Base-by-base conservation (phyloP, 2,329 filamentous ascomycete genomes). In the Fusarium sp. region DNA sequence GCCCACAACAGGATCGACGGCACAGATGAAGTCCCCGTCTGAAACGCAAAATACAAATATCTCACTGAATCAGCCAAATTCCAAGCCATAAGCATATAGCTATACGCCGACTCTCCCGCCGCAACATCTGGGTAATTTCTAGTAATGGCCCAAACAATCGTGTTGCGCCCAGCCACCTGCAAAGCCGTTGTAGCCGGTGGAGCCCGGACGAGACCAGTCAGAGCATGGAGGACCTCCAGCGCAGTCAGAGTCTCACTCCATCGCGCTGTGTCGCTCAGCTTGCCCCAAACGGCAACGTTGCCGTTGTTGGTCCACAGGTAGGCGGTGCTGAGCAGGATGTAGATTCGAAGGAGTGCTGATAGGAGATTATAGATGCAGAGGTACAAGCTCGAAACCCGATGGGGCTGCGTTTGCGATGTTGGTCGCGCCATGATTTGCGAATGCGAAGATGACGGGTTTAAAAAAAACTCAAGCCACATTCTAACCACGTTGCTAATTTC, bases 121-220 rank as follows among this genome's bases (percentile, higher is more conserved):
- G 71, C 73, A 18, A 77, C 67, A 5, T 76, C 61, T 0, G 75
- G 68, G 18, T 77, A 77, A 32, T 77, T 77, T 11, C 75, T 63
- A 2, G 75, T 75, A 10, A 77, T 77, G 6, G 75, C 73, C 76
- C 75, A 77, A 5, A 77, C 54, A 6, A 77, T 77, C 3, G 75
- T 77, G 35, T 77, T 77, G 54, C 75, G 62, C 0, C 76, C 76
- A 1, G 73, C 73, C 0, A 76, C 76, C 37, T 77, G 76, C 2
- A 77, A 3, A 1, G 75, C 75, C 0, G 76, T 77, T 0, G 76
- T 73, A 27, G 70, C 48, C 0, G 75, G 76, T 1, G 76, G 67
- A 1, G 76, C 73, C 6, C 76, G 64, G 1, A 77, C 75, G 9
- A 77, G n/a, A 0, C 76, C 71, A 2, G 52, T 63, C 1, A 32